A percentile compares a stretch with the other conserved stretches of the same genome.
Conservation (phyloP, 371 early-diverging fungal species). For the Lichtheimia ornata region DNA sequence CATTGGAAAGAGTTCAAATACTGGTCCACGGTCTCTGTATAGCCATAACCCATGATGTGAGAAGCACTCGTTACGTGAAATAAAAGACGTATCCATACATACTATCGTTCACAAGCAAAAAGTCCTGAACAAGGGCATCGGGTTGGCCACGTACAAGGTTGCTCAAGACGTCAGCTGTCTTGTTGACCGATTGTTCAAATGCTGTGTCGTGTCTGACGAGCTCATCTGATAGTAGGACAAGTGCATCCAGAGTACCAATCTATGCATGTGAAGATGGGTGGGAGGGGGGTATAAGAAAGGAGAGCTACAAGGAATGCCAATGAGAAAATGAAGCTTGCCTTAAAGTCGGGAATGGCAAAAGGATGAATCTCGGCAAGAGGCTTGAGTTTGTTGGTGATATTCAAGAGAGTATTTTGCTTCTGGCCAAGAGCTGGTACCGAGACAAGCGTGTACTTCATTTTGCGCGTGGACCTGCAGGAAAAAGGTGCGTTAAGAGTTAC, state of each 20-base stretch:
- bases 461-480: no score
- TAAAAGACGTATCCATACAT: constrained; percentile 18
- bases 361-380: constrained; percentile 44
- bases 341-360: constrained; percentile 58
- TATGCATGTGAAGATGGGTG: constrained; percentile 22
- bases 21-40: constrained; percentile 77
- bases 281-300: background rate
- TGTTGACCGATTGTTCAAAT: constrained; percentile 75
- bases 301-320: background rate
- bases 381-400: constrained; percentile 42
- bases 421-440: constrained; percentile 54
- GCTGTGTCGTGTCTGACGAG: constrained; percentile 81
- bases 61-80: background rate
- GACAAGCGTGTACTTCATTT: constrained; percentile 50
- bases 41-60: background rate
- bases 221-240: constrained; percentile 92
- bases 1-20: constrained; percentile 87
- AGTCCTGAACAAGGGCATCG: constrained; percentile 46
- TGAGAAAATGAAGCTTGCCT: constrained; percentile 25
- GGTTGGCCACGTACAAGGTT: constrained; percentile 47
- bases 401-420: constrained; percentile 46
- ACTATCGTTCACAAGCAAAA: constrained; percentile 85
- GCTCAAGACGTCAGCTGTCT: constrained; percentile 81
- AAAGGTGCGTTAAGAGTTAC: no score
- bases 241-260: constrained; percentile 93